Percentiles rank a stretch among this genome's conserved stretches.
Evolutionary conservation across 2,329 filamentous ascomycete species (phyloP).

Genomic region (Trichoderma harzianum): DNA sequence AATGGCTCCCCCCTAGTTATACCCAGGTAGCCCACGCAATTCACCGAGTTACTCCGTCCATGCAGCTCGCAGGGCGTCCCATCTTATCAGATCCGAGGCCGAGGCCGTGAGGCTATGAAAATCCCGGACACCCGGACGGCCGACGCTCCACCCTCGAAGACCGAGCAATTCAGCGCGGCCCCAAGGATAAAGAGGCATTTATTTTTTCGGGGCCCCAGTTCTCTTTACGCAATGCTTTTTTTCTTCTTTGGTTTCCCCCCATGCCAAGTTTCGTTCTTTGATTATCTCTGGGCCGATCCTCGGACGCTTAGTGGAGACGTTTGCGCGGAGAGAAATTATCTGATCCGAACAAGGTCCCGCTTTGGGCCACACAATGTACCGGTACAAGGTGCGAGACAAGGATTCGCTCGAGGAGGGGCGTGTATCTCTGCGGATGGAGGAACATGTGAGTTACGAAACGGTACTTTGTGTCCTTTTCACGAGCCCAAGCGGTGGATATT

Average conservation of each 20-base stretch:
- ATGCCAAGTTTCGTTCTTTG: neutral
- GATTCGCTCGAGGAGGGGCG: neutral
- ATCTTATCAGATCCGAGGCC: constrained; percentile 19
- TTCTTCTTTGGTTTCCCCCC: neutral
- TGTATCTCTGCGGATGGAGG: neutral
- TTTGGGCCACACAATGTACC: constrained; percentile 8
- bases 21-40: neutral
- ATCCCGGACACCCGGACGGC: neutral
- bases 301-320: constrained; percentile 8
- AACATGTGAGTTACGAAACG: neutral
- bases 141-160: constrained; percentile 10
- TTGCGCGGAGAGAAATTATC: constrained; percentile 32
- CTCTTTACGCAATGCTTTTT: neutral
- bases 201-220: neutral
- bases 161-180: constrained; percentile 20
- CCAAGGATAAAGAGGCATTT: neutral
- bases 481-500: constrained; percentile 7
- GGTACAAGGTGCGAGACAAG: neutral
- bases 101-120: constrained; percentile 8
- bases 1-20: neutral
- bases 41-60: neutral
- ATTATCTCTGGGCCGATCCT: constrained; percentile 1
- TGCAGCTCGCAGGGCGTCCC: neutral
- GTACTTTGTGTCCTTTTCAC: neutral
- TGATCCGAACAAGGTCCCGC: constrained; percentile 32